Evolutionary conservation across 768 basidiomycete genomes (phyloP).

Genomic region (Amanita rubescens): DNA sequence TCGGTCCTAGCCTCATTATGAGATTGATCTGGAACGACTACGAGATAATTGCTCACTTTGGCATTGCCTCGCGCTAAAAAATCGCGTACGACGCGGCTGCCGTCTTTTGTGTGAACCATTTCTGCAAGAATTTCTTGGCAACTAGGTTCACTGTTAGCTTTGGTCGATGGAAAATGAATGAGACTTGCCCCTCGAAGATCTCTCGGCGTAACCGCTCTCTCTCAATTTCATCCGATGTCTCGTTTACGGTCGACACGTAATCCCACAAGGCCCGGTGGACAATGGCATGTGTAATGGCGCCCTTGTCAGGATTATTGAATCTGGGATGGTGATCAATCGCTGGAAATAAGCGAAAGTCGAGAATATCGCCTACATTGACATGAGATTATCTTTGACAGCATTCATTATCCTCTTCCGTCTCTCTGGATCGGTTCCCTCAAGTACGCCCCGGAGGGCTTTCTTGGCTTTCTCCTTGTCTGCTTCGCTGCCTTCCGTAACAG

Average conservation of each 20-base stretch:
- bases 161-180: neutral
- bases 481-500: constrained; percentile 41
- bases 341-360: neutral
- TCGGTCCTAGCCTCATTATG: constrained; percentile 49
- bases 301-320: constrained; percentile 90
- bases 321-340: constrained; percentile 29
- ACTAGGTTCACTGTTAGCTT: constrained; percentile 26
- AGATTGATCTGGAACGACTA: neutral
- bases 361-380: constrained; percentile 53
- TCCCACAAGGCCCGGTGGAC: constrained; percentile 88
- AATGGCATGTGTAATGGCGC: constrained; percentile 77
- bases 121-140: constrained; percentile 84
- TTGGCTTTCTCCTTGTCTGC: constrained; percentile 58
- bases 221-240: constrained; percentile 53
- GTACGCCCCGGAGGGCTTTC: constrained; percentile 59
- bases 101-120: constrained; percentile 92
- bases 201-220: constrained; percentile 70
- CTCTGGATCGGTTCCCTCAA: constrained; percentile 59
- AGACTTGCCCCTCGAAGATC: constrained; percentile 67
- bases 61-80: constrained; percentile 79
- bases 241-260: constrained; percentile 59
- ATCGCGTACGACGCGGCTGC: constrained; percentile 78
- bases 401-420: constrained; percentile 58
- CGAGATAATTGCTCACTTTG: constrained; percentile 45
- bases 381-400: constrained; percentile 67